phyloP scores from a whole-genome alignment of 352 stramenopile genomes.

The Phytopythium litorale region DNA sequence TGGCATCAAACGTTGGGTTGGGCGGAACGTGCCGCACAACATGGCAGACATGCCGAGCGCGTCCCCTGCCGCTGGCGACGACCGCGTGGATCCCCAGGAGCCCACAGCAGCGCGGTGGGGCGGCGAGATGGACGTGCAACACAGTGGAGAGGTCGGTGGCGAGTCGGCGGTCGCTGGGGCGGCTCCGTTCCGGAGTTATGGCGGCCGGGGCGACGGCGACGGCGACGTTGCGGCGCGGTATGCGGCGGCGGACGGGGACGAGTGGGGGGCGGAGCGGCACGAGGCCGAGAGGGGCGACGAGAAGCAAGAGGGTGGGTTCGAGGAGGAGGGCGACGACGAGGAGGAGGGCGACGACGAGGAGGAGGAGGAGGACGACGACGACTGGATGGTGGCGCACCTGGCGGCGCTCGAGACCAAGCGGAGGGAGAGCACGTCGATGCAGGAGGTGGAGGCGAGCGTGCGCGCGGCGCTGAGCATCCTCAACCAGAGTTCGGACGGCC shows the following conservation, averaged over 20 bases:
- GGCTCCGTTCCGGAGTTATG: not conserved
- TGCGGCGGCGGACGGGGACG: not conserved
- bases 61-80: not conserved
- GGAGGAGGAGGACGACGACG: conserved; percentile 27
- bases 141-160: not conserved
- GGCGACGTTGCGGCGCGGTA: not conserved
- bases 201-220: not conserved
- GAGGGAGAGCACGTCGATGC: conserved; percentile 10
- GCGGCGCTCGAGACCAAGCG: conserved; percentile 11
- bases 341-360: conserved; percentile 18
- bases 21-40: too few relatives aligned
- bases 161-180: not conserved
- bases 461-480: conserved; percentile 45
- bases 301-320: not conserved
- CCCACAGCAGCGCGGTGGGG: not conserved
- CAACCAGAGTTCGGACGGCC: conserved; percentile 21
- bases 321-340: too few relatives aligned
- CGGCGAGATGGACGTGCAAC: not conserved
- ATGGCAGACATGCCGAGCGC: not conserved
- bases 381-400: conserved; percentile 27
- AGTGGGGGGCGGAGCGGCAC: not conserved
- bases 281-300: not conserved
- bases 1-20: too few relatives aligned
- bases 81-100: not conserved
- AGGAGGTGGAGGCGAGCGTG: conserved; percentile 50